Base-by-base conservation (phyloP, 1,284 basidiomycete species). In the Naganishia sp. region DNA sequence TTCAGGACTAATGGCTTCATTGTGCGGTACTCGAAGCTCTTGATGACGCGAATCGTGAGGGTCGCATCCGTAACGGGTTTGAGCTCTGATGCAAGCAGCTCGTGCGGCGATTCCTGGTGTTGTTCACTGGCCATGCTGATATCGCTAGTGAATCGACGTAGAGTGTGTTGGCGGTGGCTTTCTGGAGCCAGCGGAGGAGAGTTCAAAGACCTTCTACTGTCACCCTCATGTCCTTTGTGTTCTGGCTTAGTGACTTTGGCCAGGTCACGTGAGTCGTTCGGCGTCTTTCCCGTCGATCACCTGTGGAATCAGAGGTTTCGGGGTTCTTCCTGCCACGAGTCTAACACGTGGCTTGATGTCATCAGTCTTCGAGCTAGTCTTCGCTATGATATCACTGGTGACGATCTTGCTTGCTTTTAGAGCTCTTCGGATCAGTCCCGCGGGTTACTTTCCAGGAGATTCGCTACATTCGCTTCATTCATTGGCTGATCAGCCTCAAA, bases 21-120 rank as follows among this genome's bases (percentile, higher is more conserved):
- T 44, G 93, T 94, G 61, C 95, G 86, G 77, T 87, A 98, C 75
- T 89, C 88, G 77, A 99, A 96, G 48, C 89, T 93, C 78, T 99
- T 99, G 82, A 99, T 92, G 70, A 98, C 85, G 42, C 95, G 87
- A 50, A 98, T 69, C 0, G 79, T 80, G n/a, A 80, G 64, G 3
- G 76, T 77, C 5, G 79, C 77, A 54, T 67, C 55, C 18, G 66
- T 67, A 2, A 64, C 54, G 2, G 66, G 66, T 39, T 67, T 61
- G 2, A 21, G 60, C 43, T 67, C 66, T 5, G 66, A 67, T n/a
- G 66, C 54, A 11, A 67, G 61, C 3, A 55, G 57, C 23, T 66
- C 65, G 36, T 66, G 65, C 36, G 59, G 57, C 2, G 65, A 55
- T n/a, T 25, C 49, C 7, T 18, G 48, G n/a, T 23, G 25, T 28